Percentiles rank a stretch among this genome's conserved stretches.
These are phyloP conservation scores for Guyanaporus albipodus DNA, from an alignment of 768 basidiomycete genomes.

Conservation along the genomic window DNA sequence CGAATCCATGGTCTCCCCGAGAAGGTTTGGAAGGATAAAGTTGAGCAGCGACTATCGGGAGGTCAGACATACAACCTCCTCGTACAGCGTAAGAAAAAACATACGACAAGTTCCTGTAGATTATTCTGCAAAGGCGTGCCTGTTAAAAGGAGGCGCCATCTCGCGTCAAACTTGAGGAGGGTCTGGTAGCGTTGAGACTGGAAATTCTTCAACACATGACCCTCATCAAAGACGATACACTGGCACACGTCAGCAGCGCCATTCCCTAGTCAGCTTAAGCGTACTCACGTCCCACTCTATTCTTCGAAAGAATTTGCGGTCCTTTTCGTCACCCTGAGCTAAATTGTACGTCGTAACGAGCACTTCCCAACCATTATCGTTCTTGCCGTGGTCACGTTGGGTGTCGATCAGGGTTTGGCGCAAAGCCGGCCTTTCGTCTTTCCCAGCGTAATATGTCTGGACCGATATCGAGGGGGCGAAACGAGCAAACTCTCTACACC, in stretches of 20 bases:
- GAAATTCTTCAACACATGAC: constrained; percentile 95
- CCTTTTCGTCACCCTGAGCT: constrained; percentile 80
- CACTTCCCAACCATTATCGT: constrained; percentile 78
- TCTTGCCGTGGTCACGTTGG: constrained; percentile 43
- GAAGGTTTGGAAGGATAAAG: constrained; percentile 92
- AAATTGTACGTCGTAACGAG: constrained; percentile 95
- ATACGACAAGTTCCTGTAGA: constrained; percentile 82
- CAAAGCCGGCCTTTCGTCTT: constrained; percentile 75
- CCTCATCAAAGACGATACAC: constrained; percentile 96
- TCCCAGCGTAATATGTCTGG: constrained; percentile 91
- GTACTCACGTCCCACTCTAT: constrained; percentile 86
- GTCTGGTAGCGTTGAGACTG: constrained; percentile 95
- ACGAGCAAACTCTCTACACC: constrained; percentile 92
- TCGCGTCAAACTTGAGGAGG: constrained; percentile 76
- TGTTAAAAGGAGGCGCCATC: constrained; percentile 89
- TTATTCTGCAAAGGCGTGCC: constrained; percentile 96
- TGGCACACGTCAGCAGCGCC: constrained; percentile 29
- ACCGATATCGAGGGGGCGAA: constrained; percentile 86
- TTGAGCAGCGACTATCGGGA: constrained; percentile 82
- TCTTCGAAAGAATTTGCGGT: constrained; percentile 89
- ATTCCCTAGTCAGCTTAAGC: background rate
- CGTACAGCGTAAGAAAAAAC: constrained; percentile 24
- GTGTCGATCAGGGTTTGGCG: constrained; percentile 69
- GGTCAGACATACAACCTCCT: constrained; percentile 8
- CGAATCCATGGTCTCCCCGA: constrained; percentile 70